Base-by-base conservation (phyloP, 2,329 filamentous ascomycete species). In the Ustilaginoidea virens region DNA sequence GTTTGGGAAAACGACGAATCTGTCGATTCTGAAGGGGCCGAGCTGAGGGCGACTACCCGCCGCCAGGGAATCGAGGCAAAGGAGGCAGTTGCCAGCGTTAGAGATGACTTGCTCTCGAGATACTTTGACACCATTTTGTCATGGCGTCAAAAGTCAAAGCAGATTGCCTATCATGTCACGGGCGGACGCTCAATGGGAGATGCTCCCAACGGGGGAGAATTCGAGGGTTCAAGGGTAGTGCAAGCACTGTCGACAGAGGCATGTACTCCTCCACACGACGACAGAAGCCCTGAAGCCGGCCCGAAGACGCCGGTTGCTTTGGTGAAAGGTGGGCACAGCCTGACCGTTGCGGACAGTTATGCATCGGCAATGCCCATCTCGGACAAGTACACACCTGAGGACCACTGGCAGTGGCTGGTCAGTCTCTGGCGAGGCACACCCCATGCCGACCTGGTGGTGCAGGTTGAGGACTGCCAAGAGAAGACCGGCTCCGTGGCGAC, bases 361-460 rank as follows among this genome's bases (percentile, higher is more conserved):
- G 80, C 85, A 1, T 72, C 69, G 31, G 61, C 65, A 10, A 73
- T 86, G 24, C 77, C 80, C 2, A 83, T 92, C 39, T 59, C 65
- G 12, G 85, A 92, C 46, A 63, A 66, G 5, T 93, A 92, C 49
- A 69, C 73, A 11, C 74, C 80, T 0, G 66, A 80, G n/a, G 85
- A 92, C 43, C 87, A 96, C 55, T 96, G 87, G 85, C 80, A 92
- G 51, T 96, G 87, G 87, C 83, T 90, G 62, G 87, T 87, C 20
- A 87, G 80, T 24, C 67, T 94, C 14, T 96, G 87, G 87, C 74
- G 86, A 7, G 82, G 83, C 7, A 79, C 81, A 30, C 66, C 86
- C 1, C 82, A 80, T 0, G 74, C 87, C 0, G 87, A 96, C 50
- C 56, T 87, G 25, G 79, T 79, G 1, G 61, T 90, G 17, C 82